phyloP scores from a whole-genome alignment of 2,329 filamentous ascomycete species.

The Amphichorda felina region DNA sequence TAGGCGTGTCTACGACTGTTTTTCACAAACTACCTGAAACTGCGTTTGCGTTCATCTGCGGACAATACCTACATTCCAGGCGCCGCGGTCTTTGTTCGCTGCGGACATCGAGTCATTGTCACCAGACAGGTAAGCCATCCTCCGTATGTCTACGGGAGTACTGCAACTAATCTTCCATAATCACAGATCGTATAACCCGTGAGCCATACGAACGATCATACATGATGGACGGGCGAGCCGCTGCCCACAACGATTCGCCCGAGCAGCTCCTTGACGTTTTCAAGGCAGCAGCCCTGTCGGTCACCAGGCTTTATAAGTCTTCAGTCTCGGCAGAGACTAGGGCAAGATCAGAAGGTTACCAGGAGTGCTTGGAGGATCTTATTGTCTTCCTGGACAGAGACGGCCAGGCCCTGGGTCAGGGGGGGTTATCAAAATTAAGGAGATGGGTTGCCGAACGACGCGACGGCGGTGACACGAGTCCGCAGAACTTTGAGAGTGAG shows the following conservation, averaged over 20 bases:
- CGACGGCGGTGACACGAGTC: conserved; percentile 45
- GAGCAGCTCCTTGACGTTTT: conserved; percentile 76
- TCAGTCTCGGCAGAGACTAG: conserved; percentile 68
- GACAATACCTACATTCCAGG: no score
- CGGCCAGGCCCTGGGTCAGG: conserved; percentile 65
- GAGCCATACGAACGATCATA: no score
- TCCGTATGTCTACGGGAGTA: no score
- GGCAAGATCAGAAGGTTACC: conserved; percentile 72
- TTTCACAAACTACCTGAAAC: no score
- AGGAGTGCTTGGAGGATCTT: conserved; percentile 86
- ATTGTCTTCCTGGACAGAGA: conserved; percentile 76
- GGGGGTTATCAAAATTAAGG: conserved; percentile 56
- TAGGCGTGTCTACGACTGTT: no score
- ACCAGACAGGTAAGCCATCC: no score
- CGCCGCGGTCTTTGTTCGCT: no score
- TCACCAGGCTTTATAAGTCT: conserved; percentile 93
- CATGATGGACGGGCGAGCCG: not conserved
- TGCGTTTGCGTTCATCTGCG: no score
- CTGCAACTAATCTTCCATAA: no score
- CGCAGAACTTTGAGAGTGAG: conserved; percentile 50
- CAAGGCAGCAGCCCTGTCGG: conserved; percentile 81
- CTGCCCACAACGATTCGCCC: conserved; percentile 23
- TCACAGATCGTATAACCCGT: no score
- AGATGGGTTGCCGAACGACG: conserved; percentile 58
- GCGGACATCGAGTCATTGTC: no score